Conservation (phyloP, 495 filamentous ascomycete genomes). For the Penicillium ucsense region DNA sequence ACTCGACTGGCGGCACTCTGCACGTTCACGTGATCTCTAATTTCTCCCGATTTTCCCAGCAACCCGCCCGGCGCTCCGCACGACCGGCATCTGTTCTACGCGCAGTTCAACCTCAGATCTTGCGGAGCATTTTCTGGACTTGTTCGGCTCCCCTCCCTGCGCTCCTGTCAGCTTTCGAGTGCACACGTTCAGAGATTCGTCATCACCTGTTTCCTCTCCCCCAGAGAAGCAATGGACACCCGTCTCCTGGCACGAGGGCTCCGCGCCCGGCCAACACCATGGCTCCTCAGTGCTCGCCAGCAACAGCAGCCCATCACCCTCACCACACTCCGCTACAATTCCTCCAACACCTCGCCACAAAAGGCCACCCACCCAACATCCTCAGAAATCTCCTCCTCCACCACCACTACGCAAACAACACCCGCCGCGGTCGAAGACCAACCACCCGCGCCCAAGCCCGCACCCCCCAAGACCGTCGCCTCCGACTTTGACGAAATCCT, state of each 20-base stretch:
- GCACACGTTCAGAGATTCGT: too few relatives aligned
- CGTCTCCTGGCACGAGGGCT: conserved; percentile 26
- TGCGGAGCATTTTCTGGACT: background rate
- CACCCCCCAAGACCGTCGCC: conserved; percentile 3
- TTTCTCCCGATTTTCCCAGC: conserved; percentile 15
- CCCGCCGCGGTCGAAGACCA: conserved; percentile 3
- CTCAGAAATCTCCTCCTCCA: background rate
- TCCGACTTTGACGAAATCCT: conserved; percentile 32
- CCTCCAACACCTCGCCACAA: conserved; percentile 11
- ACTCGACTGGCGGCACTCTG: background rate
- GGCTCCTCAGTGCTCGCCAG: conserved; percentile 14
- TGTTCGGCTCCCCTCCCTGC: background rate
- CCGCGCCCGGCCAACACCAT: conserved; percentile 24
- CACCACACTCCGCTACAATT: conserved; percentile 18
- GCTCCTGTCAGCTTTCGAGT: too few relatives aligned
- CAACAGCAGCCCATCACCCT: conserved; percentile 11
- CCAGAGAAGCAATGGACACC: conserved; percentile 23
- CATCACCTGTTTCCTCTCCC: background rate
- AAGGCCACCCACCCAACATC: background rate
- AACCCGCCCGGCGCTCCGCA: background rate
- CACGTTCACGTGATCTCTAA: conserved; percentile 18
- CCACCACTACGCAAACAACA: background rate
- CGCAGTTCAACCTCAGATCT: too few relatives aligned
- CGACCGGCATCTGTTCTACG: too few relatives aligned
- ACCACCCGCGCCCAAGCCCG: conserved; percentile 1